Evolutionary conservation across 148 eudicot genomes (phyloP), one percentile per base, ranked within the genome.

Genomic region (Chenopodium quinoa): DNA sequence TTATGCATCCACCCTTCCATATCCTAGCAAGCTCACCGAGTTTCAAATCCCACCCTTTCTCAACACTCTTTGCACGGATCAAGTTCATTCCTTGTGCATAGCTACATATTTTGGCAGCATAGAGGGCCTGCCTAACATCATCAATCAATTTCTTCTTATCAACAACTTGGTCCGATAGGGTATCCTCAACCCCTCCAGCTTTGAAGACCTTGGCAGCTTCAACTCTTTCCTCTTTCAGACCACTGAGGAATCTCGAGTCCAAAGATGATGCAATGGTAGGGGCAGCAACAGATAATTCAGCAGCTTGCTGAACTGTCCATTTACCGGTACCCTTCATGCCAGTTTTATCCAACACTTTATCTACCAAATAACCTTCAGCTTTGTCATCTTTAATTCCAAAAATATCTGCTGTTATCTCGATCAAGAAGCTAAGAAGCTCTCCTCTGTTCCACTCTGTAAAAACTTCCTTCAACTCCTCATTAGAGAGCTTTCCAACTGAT

Each of bases 271-370:
- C 98, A 12, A 92, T 92, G 54, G 98, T 94, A 16, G 98, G 98
- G 64, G 93, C 92, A 0, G 98, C 98, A 83, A 94, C 78, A 23
- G 97, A 92, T 63, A 94, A 78, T 62, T 94, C 98, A 81, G 98
- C 97, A 79, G 98, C 98, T 89, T 92, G 97, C 80, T 94, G 98
- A 75, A 94, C 98, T 1, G 98, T 94, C 98, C 98, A 94, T 86
- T 94, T 94, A 9, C 98, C 96, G 4, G 98, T 94, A 54, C 98
- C 98, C 85, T 94, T 94, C 98, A 94, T 94, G 75, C 98, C 98
- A 5, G 98, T 94, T 88, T 94, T 94, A 69, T 94, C 98, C 32
- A 94, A 85, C 65, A 94, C 98, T 84, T 91, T 94, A 83, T 94
- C 97, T 0, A 94, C 93, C 84, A 94, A 77, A 88, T 89, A 84